phyloP scores from a whole-genome alignment of 2,329 filamentous ascomycete species.

The Tolypocladium amazonense region DNA sequence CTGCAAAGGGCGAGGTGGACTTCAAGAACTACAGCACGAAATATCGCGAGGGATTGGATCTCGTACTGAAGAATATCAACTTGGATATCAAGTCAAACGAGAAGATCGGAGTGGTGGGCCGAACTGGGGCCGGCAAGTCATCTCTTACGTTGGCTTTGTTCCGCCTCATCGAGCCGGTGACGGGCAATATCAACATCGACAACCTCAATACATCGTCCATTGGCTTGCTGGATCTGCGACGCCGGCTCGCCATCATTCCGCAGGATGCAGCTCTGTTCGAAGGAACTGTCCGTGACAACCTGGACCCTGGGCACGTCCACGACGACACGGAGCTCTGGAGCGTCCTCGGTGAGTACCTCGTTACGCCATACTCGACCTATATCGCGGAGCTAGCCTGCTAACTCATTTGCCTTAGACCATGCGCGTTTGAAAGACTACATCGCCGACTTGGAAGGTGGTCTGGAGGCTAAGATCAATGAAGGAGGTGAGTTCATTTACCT shows the following conservation, averaged over 20 bases:
- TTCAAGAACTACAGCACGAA: slow-evolving; percentile 93
- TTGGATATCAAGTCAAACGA: slow-evolving; percentile 91
- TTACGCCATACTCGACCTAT: background rate
- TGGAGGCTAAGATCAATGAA: slow-evolving; percentile 88
- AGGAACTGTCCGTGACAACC: slow-evolving; percentile 84
- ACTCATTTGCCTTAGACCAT: slow-evolving; percentile 51
- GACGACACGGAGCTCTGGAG: slow-evolving; percentile 98
- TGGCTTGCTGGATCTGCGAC: slow-evolving; percentile 77
- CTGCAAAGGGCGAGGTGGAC: slow-evolving; percentile 73
- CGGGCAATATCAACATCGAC: slow-evolving; percentile 83
- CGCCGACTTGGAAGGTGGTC: slow-evolving; percentile 71
- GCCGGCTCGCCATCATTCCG: slow-evolving; percentile 89
- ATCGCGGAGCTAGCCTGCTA: background rate
- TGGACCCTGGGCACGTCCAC: slow-evolving; percentile 88
- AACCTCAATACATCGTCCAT: slow-evolving; percentile 81
- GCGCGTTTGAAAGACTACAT: slow-evolving; percentile 89
- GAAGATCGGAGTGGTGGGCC: slow-evolving; percentile 95
- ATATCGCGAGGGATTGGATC: slow-evolving; percentile 80
- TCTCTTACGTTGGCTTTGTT: slow-evolving; percentile 88
- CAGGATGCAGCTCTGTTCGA: slow-evolving; percentile 96
- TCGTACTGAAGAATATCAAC: slow-evolving; percentile 87
- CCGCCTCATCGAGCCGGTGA: slow-evolving; percentile 82
- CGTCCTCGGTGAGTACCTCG: slow-evolving; percentile 61
- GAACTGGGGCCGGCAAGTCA: slow-evolving; percentile 92
- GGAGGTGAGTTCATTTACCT: slow-evolving; percentile 56